Evolutionary conservation across 2,329 filamentous ascomycete species (phyloP), one percentile per base, ranked within the genome.

Genomic region (Lachnellula arida): DNA sequence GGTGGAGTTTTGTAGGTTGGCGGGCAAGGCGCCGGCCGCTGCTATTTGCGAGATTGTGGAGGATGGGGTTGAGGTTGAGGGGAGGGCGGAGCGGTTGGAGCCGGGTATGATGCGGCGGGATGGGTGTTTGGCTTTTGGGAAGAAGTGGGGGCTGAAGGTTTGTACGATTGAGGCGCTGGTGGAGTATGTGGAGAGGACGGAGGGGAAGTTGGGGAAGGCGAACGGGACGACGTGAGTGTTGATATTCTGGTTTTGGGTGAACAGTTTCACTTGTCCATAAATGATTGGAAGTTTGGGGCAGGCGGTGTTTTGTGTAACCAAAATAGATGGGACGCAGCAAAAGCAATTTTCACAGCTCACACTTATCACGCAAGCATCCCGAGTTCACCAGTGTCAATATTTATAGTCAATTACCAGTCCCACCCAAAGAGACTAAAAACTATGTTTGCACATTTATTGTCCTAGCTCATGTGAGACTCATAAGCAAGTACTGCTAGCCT

Each of bases 121-220:
- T 75, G 89, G 84, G 39, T 97, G 92, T 75, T 77, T 99, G 68
- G 81, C 79, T 50, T 99, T 99, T 79, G 94, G 91, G 28, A 84
- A 85, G 73, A 85, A 81, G 73, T 97, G 88, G 85, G 91, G 91
- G 4, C 77, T 99, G 65, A 94, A 88, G 77, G 91, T 96, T 57
- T 96, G 92, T 75, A 97, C 94, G 32, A 97, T 99, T 74, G 91
- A 93, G 70, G 91, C 93, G 73, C 73, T 99, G 74, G 87, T 93
- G 28, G 78, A 77, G 55, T 88, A 95, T 58, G 61, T 70, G 39
- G 68, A 70, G 59, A 55, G 49, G 56, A 68, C 54, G 43, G 65
- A 70, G 55, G 67, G 67, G 44, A 68, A 67, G 60, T 57, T 65
- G 54, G 56, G 48, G n/a, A 60, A 62, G 55, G 52, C 25, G 32